phyloP scores from a whole-genome alignment of 768 basidiomycete genomes.

The Mycena floridula region DNA sequence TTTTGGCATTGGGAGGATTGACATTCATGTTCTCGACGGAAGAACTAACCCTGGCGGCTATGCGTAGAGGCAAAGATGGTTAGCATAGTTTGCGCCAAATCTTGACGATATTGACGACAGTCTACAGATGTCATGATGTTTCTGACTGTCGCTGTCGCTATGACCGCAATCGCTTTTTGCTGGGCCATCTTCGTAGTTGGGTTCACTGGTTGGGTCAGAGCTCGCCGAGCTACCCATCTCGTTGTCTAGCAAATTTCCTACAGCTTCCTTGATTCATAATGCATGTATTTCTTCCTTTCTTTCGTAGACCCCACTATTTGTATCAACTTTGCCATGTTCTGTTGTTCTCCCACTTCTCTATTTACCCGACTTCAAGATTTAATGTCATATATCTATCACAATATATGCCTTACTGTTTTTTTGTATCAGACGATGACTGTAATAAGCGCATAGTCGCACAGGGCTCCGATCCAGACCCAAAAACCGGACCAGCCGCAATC shows the following conservation, averaged over 20 bases:
- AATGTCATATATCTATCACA: not conserved
- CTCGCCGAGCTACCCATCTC: conserved; percentile 15
- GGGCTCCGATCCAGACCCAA: conserved; percentile 79
- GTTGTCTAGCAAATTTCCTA: not conserved
- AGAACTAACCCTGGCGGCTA: conserved; percentile 84
- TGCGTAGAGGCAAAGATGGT: conserved; percentile 85
- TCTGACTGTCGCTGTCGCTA: conserved; percentile 75
- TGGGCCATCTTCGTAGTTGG: conserved; percentile 75
- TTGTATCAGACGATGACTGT: conserved; percentile 11
- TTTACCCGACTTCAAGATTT: not conserved
- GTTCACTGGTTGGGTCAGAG: conserved; percentile 78
- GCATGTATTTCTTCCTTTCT: not conserved
- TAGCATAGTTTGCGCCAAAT: conserved; percentile 1
- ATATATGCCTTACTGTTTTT: not conserved
- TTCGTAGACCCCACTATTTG: not conserved
- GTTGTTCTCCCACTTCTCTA: not conserved
- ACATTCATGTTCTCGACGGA: conserved; percentile 89
- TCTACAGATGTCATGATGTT: conserved; percentile 82
- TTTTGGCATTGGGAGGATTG: conserved; percentile 82
- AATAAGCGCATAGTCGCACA: conserved; percentile 55
- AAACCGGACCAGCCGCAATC: conserved; percentile 87
- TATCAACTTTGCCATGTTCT: not conserved
- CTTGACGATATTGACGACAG: conserved; percentile 2
- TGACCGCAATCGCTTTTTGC: conserved; percentile 81
- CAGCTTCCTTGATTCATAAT: not conserved